These are phyloP conservation scores for Thuja plicata DNA, from an alignment of 83 land plant genomes.

Conservation along the genomic window DNA sequence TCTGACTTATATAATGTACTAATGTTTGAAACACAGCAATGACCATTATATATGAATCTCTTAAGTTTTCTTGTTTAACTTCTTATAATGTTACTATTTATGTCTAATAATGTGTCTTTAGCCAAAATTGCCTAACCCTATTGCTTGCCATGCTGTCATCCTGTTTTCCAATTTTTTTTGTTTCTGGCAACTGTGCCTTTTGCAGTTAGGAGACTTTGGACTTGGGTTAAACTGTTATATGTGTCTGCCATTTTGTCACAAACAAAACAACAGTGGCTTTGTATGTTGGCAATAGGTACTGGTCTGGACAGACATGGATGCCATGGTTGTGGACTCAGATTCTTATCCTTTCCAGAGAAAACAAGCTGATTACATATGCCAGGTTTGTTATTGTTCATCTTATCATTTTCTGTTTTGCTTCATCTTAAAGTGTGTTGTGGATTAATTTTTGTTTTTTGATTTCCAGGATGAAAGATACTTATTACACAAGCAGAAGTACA, in stretches of 20 bases:
- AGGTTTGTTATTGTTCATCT: conserved; percentile 22
- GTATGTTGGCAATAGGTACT: neutral
- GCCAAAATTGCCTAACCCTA: neutral
- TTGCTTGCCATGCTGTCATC: neutral
- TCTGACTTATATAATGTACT: neutral
- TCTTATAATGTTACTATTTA: neutral
- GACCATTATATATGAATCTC: neutral
- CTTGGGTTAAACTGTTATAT: neutral
- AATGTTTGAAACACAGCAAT: neutral
- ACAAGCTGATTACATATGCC: conserved; percentile 51
- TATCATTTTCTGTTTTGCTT: conserved; percentile 8
- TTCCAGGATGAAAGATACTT: conserved; percentile 69
- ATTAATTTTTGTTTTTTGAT: neutral
- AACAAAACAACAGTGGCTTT: neutral
- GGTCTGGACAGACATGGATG: conserved; percentile 4
- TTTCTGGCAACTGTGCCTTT: neutral
- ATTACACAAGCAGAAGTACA: conserved; percentile 76
- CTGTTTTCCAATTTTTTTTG: neutral
- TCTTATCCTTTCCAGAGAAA: conserved; percentile 34
- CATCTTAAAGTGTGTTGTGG: neutral
- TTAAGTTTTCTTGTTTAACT: neutral
- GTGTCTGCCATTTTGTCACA: neutral
- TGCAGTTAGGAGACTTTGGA: neutral
- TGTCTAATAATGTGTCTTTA: neutral
- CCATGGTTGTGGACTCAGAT: conserved; percentile 21